These are phyloP conservation scores for Gryganskiella cystojenkinii DNA, from an alignment of 192 early-diverging fungal species.

Conservation along the genomic window DNA sequence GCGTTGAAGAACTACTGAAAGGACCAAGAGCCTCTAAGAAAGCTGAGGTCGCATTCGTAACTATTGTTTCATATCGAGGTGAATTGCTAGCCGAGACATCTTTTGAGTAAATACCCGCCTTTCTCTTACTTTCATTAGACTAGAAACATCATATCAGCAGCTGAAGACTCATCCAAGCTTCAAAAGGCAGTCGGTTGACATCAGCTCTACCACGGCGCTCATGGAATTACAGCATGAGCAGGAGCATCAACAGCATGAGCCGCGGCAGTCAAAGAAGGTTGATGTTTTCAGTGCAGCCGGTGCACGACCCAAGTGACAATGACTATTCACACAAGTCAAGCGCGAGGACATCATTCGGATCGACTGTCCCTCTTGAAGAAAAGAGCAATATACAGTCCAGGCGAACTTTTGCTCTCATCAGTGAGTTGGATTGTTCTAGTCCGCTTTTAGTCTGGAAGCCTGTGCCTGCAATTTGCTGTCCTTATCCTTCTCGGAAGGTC, in stretches of 20 bases:
- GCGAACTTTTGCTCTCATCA: no score
- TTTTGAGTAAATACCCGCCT: not conserved
- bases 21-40: slow-evolving; percentile 29
- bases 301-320: slow-evolving; percentile 11
- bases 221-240: slow-evolving; percentile 14
- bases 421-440: no score
- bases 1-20: slow-evolving; percentile 26
- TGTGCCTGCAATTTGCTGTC: no score
- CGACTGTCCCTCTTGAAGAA: slow-evolving; percentile 3
- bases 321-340: slow-evolving; percentile 24
- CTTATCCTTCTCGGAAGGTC: no score
- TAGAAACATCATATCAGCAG: slow-evolving; percentile 20
- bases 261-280: slow-evolving; percentile 4
- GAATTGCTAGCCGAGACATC: slow-evolving; percentile 8
- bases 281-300: slow-evolving; percentile 7
- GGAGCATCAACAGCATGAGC: no score
- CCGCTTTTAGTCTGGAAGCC: no score
- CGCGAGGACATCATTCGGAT: slow-evolving; percentile 22
- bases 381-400: slow-evolving; percentile 24
- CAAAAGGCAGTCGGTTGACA: slow-evolving; percentile 18
- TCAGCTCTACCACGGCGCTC: slow-evolving; percentile 29
- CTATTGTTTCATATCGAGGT: slow-evolving; percentile 12
- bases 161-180: slow-evolving; percentile 26
- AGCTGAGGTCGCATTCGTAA: slow-evolving; percentile 18
- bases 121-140: slow-evolving; percentile 11